A percentile compares a stretch with the other conserved stretches of the same genome.
These are phyloP conservation scores for Rhododendron molle DNA, from an alignment of 148 eudicot genomes.

Conservation along the genomic window DNA sequence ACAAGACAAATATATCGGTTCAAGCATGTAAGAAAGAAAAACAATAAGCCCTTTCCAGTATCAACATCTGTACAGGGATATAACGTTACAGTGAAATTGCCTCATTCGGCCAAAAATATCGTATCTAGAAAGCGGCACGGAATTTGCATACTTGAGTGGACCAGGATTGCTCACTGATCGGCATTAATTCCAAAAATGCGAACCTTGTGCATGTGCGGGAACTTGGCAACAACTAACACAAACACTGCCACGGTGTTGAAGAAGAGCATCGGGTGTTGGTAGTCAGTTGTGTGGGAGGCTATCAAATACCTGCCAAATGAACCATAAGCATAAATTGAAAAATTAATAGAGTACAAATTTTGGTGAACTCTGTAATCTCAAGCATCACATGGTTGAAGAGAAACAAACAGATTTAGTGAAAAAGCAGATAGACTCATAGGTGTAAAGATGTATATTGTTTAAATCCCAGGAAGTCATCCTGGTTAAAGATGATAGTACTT, in stretches of 20 bases:
- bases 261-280: constrained; percentile 90
- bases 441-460: not conserved
- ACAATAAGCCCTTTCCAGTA: constrained; percentile 10
- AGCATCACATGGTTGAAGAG: not conserved
- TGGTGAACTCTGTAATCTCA: not conserved
- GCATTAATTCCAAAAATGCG: constrained; percentile 94
- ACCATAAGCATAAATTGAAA: not conserved
- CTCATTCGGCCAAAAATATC: not conserved
- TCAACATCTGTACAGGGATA: constrained; percentile 14
- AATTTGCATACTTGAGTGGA: not conserved
- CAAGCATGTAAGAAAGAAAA: not conserved
- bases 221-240: constrained; percentile 81
- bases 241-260: constrained; percentile 76
- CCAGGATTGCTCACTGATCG: constrained; percentile 41
- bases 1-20: not conserved
- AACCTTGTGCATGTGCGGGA: constrained; percentile 96
- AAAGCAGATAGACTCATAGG: not conserved
- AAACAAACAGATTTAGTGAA: not conserved
- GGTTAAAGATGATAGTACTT: not conserved
- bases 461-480: not conserved
- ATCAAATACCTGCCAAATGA: constrained; percentile 66
- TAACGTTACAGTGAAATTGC: not conserved
- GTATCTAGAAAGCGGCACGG: not conserved
- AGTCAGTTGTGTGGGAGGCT: constrained; percentile 95
- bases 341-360: not conserved